Evolutionary conservation across 331 rosid species (phyloP).

Genomic region (Quercus lobata): DNA sequence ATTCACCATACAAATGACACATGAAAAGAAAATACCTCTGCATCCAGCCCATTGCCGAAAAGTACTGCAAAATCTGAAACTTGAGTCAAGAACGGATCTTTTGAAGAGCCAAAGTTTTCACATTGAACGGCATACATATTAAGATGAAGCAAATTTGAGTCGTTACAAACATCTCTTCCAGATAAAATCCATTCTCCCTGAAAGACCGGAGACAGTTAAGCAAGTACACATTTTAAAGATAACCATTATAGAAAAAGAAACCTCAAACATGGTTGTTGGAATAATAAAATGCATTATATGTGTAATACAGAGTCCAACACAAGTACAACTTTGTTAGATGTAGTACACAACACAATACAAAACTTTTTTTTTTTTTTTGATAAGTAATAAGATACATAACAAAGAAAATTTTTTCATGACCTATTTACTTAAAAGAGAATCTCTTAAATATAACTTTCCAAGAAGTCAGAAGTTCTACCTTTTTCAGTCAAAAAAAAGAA

Average conservation of each 20-base stretch:
- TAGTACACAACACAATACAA: neutral
- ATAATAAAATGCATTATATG: neutral
- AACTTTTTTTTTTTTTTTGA: too few species aligned
- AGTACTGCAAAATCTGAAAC: conserved; percentile 89
- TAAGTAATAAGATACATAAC: too few species aligned
- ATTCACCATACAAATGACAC: neutral
- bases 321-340: neutral
- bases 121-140: conserved; percentile 68
- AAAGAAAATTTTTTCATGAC: neutral
- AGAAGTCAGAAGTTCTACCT: too few species aligned
- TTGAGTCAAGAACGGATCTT: conserved; percentile 91
- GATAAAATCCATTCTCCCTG: conserved; percentile 99
- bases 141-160: conserved; percentile 56
- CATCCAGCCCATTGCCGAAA: conserved; percentile 98
- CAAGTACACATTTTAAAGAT: conserved; percentile 6
- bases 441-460: neutral
- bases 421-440: neutral
- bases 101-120: conserved; percentile 70
- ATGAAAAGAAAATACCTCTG: conserved; percentile 70
- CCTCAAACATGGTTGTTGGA: neutral
- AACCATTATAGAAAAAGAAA: neutral
- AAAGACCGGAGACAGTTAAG: conserved; percentile 25
- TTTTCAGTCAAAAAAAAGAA: too few species aligned
- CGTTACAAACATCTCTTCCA: conserved; percentile 65
- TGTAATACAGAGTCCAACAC: neutral